Evolutionary conservation across 1,139 yeast genomes (phyloP).

Genomic region (Candida frijolesensis): DNA sequence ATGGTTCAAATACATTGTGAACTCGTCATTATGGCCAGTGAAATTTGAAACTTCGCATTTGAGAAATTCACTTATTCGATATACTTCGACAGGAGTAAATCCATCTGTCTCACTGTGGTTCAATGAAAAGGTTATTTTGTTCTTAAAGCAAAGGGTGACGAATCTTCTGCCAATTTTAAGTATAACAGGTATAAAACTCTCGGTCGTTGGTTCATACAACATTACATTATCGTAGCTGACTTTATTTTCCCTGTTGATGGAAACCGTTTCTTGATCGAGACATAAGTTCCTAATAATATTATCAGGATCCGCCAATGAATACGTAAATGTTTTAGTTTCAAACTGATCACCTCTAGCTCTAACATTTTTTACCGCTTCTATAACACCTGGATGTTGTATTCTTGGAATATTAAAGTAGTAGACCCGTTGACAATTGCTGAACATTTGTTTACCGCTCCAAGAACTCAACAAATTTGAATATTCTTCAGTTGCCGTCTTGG

Average conservation of each 20-base stretch:
- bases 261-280: conserved; percentile 41
- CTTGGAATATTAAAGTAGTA: conserved; percentile 67
- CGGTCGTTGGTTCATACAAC: conserved; percentile 41
- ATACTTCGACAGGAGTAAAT: conserved; percentile 54
- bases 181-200: conserved; percentile 49
- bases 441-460: conserved; percentile 51
- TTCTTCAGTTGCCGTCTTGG: conserved; percentile 19
- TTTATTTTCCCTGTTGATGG: conserved; percentile 54
- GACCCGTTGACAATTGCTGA: conserved; percentile 54
- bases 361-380: conserved; percentile 23
- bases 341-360: conserved; percentile 17
- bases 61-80: conserved; percentile 51
- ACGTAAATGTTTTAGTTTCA: conserved; percentile 31
- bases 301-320: conserved; percentile 51
- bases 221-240: conserved; percentile 63
- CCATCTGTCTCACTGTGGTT: conserved; percentile 29
- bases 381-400: conserved; percentile 36
- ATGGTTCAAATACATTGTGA: conserved; percentile 55
- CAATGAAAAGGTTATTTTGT: conserved; percentile 25
- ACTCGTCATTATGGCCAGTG: conserved; percentile 49
- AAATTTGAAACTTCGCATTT: conserved; percentile 53
- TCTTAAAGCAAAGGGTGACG: conserved; percentile 56
- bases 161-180: conserved; percentile 72
- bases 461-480: conserved; percentile 37
- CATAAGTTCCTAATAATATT: conserved; percentile 53